Percentiles rank a stretch among this genome's conserved stretches.
These are phyloP conservation scores for Melaleuca alternifolia DNA, from an alignment of 345 rosid species.

Conservation along the genomic window DNA sequence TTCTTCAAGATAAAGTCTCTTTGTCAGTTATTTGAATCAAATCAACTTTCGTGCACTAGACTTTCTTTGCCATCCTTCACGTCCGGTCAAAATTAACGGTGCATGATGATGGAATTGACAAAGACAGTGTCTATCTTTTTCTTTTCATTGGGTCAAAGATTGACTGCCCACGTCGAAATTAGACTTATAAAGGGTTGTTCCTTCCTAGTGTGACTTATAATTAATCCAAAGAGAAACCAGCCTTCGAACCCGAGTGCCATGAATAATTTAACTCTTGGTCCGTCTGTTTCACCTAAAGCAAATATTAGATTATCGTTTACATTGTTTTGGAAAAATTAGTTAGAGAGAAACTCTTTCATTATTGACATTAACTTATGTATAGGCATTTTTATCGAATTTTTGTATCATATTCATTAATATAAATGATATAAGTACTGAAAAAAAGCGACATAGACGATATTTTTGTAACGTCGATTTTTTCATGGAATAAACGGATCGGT, in stretches of 20 bases:
- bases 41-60: neutral
- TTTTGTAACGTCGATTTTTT: neutral
- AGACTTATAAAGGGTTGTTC: neutral
- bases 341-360: neutral
- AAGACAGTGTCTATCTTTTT: neutral
- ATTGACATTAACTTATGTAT: neutral
- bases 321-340: neutral
- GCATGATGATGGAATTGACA: neutral
- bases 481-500: neutral
- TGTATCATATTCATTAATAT: neutral
- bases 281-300: neutral
- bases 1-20: neutral
- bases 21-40: neutral
- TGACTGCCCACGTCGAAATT: too few species aligned
- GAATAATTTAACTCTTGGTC: neutral
- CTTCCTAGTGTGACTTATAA: neutral
- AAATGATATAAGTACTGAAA: neutral
- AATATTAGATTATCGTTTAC: too few species aligned
- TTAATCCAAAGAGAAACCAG: neutral
- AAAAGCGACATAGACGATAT: too few species aligned
- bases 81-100: neutral
- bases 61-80: neutral
- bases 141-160: neutral
- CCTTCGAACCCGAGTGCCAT: neutral
- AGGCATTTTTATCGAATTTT: neutral